Conservation (phyloP, 2,329 filamentous ascomycete species). For the Aspergillus sclerotialis region DNA sequence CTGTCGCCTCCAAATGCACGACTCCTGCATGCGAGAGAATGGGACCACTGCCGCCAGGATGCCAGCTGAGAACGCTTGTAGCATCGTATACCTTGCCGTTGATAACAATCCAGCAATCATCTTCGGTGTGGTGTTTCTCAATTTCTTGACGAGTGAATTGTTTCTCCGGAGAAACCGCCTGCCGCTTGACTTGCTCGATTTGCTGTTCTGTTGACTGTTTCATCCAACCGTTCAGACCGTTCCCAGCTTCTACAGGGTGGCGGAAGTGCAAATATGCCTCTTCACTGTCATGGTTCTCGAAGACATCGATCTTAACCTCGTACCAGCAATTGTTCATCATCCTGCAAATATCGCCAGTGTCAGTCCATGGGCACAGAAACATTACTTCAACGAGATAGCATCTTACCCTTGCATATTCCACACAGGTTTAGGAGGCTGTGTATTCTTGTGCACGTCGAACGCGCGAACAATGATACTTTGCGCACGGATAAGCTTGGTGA, state of each 20-base stretch:
- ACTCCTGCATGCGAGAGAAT: conserved; percentile 44
- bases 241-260: conserved; percentile 41
- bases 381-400: neutral
- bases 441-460: conserved; percentile 46
- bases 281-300: conserved; percentile 22
- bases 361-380: too few species aligned
- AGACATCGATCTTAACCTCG: conserved; percentile 34
- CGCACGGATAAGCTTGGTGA: conserved; percentile 37
- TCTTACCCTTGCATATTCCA: conserved; percentile 43
- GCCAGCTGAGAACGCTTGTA: conserved; percentile 41
- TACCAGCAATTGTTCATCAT: conserved; percentile 53
- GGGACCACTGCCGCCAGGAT: conserved; percentile 42
- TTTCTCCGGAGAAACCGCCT: conserved; percentile 40
- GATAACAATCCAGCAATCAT: conserved; percentile 47
- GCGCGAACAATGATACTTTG: conserved; percentile 40
- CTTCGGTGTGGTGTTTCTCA: conserved; percentile 42
- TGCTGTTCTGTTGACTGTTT: conserved; percentile 39
- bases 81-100: conserved; percentile 46
- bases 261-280: conserved; percentile 33
- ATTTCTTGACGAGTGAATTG: conserved; percentile 48
- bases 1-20: conserved; percentile 42
- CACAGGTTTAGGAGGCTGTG: conserved; percentile 37
- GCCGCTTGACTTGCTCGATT: conserved; percentile 39
- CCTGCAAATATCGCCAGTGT: conserved; percentile 7
- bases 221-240: conserved; percentile 45